A percentile compares a stretch with the other conserved stretches of the same genome.
phyloP scores from a whole-genome alignment of 768 basidiomycete genomes.

The Lactifluus echinatus region DNA sequence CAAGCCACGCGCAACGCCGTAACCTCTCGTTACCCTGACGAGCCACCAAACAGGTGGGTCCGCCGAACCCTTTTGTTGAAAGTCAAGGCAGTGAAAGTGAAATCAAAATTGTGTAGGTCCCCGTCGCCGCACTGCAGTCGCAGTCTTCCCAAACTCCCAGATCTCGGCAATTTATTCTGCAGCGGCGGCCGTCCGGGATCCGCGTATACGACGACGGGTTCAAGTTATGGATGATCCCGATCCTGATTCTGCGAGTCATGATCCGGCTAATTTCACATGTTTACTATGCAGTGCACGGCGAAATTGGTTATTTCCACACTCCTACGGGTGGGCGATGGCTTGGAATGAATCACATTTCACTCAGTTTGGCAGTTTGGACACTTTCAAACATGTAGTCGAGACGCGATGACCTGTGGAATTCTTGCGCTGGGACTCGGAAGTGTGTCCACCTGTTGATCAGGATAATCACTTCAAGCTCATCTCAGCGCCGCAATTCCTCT shows the following conservation, averaged over 20 bases:
- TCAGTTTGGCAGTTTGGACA: too few species aligned
- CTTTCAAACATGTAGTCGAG: neutral
- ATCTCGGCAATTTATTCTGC: neutral
- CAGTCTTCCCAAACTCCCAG: neutral
- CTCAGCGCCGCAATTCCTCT: neutral
- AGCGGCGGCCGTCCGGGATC: conserved; percentile 3
- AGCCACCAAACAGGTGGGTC: neutral
- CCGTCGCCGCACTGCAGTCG: neutral
- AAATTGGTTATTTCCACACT: too few species aligned
- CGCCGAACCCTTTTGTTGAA: neutral
- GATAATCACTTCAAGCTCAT: neutral
- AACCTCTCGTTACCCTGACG: conserved; percentile 9
- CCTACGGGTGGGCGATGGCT: too few species aligned
- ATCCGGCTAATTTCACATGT: conserved; percentile 11
- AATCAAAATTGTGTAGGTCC: neutral
- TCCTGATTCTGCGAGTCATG: too few species aligned
- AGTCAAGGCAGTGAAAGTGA: neutral
- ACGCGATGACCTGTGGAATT: neutral
- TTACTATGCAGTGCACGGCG: neutral
- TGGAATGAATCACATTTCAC: too few species aligned
- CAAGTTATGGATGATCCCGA: neutral
- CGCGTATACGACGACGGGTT: neutral
- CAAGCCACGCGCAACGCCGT: neutral
- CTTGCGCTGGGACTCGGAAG: too few species aligned
- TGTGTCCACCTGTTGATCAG: neutral